Evolutionary conservation across 129 eudicot species (phyloP).

Genomic region (Flaveria brownii): DNA sequence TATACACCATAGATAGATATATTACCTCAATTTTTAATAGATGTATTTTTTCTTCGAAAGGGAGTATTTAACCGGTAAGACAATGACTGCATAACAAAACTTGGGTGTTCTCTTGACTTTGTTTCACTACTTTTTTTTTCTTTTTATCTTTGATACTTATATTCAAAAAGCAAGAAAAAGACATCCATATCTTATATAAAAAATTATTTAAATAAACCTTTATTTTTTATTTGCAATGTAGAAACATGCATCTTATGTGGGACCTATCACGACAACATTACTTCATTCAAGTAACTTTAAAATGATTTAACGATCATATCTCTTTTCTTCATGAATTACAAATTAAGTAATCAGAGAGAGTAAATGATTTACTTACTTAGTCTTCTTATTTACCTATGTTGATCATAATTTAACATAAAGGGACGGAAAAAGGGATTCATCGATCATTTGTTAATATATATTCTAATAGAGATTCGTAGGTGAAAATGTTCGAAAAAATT

Average conservation of each 20-base stretch:
- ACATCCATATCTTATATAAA: conserved; percentile 19
- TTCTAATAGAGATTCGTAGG: too few relatives aligned
- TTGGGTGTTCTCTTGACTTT: conserved; percentile 34
- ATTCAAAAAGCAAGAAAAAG: conserved; percentile 27
- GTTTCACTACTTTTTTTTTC: conserved; percentile 15
- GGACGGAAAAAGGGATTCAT: neutral
- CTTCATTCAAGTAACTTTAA: neutral
- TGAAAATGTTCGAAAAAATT: too few relatives aligned
- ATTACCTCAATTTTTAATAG: neutral
- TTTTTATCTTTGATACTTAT: conserved; percentile 11
- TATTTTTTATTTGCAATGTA: neutral
- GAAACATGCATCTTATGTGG: neutral
- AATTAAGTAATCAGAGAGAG: too few relatives aligned
- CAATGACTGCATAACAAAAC: conserved; percentile 37
- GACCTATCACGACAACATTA: neutral
- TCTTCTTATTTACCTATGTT: too few relatives aligned
- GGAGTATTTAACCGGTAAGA: conserved; percentile 38
- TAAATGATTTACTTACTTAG: too few relatives aligned
- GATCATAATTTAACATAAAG: neutral
- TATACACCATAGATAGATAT: neutral
- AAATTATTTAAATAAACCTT: neutral
- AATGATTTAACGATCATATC: neutral
- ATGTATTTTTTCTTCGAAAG: neutral
- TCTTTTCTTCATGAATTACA: too few relatives aligned
- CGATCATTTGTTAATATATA: too few relatives aligned